Percentiles rank a stretch among this genome's conserved stretches.
phyloP scores from a whole-genome alignment of 2,329 filamentous ascomycete species.

The Colletotrichum sp. region DNA sequence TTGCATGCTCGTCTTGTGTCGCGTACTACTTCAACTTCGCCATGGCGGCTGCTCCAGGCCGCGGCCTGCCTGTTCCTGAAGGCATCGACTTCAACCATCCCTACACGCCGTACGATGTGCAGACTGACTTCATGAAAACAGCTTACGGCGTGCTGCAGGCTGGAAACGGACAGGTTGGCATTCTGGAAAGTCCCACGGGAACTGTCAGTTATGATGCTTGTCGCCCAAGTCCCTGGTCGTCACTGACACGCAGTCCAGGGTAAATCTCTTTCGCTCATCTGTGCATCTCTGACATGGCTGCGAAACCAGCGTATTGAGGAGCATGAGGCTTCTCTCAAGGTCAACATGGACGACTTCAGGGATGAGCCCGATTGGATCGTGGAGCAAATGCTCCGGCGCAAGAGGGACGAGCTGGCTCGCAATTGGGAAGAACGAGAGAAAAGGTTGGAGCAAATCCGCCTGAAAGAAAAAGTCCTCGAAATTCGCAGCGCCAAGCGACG shows the following conservation, averaged over 20 bases:
- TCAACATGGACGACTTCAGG: constrained; percentile 48
- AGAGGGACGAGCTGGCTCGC: constrained; percentile 68
- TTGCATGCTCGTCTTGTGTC: neutral
- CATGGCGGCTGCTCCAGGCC: neutral
- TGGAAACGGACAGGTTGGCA: constrained; percentile 77
- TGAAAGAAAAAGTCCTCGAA: constrained; percentile 65
- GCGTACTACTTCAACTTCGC: neutral
- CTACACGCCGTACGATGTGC: constrained; percentile 86
- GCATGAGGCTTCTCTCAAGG: constrained; percentile 59
- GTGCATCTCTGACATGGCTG: constrained; percentile 89
- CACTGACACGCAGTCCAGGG: constrained; percentile 53
- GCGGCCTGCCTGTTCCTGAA: constrained; percentile 26
- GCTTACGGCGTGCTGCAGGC: constrained; percentile 79
- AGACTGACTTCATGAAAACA: constrained; percentile 85
- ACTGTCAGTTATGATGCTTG: constrained; percentile 48
- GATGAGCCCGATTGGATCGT: constrained; percentile 87
- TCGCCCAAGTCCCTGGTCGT: neutral
- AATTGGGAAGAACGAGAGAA: constrained; percentile 76
- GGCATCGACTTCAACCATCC: constrained; percentile 81
- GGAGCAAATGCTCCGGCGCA: constrained; percentile 75
- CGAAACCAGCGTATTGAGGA: constrained; percentile 73
- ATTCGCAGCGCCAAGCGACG: constrained; percentile 53
- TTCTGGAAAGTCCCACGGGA: constrained; percentile 94
- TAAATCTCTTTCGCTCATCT: constrained; percentile 92
- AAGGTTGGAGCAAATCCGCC: constrained; percentile 69